Evolutionary conservation across 106 monocot genomes (phyloP).

Genomic region (Dendrobium officinale): DNA sequence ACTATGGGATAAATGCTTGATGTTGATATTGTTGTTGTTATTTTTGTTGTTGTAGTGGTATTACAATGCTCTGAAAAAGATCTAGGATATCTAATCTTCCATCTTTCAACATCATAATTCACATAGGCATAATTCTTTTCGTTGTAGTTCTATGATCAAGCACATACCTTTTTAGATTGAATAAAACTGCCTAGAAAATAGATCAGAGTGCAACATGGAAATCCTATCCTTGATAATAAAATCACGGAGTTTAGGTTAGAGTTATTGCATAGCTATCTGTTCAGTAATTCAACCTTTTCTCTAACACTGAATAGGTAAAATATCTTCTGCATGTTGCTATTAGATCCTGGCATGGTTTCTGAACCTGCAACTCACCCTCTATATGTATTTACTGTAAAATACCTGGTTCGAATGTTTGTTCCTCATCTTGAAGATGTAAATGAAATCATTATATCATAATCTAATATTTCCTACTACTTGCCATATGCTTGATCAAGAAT

Average conservation of each 20-base stretch:
- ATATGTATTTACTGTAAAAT: background rate
- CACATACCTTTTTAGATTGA: background rate
- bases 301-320: background rate
- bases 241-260: too few relatives aligned
- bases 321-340: background rate
- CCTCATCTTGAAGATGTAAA: background rate
- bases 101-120: too few relatives aligned
- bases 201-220: background rate
- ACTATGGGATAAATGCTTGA: too few relatives aligned
- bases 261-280: background rate
- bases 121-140: background rate
- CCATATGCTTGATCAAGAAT: background rate
- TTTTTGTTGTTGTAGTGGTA: too few relatives aligned
- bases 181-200: background rate
- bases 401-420: background rate
- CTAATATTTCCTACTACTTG: background rate
- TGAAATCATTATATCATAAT: background rate
- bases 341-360: too few relatives aligned
- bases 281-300: background rate
- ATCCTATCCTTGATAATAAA: background rate
- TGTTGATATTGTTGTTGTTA: too few relatives aligned
- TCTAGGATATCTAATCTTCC: too few relatives aligned
- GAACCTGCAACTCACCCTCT: background rate
- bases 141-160: background rate
- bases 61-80: too few relatives aligned